Evolutionary conservation across 768 basidiomycete genomes (phyloP), one percentile per base, ranked within the genome.

Genomic region (Cystofilobasidium ferigula): DNA sequence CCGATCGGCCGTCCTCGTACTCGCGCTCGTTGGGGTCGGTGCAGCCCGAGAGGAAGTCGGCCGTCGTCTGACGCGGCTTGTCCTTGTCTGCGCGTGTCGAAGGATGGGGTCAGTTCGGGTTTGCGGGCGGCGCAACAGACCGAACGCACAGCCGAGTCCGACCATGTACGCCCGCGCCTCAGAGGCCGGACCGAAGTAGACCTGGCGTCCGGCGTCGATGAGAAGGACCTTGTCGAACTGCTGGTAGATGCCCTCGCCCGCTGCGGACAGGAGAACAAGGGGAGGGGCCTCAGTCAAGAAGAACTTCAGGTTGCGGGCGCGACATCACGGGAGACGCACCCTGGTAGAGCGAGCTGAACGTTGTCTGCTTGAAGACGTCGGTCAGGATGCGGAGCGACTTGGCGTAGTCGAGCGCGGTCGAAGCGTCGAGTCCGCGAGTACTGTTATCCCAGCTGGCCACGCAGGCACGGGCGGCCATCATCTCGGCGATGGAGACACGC

Each of bases 401-500:
- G 63, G 82, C 83, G 70, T 88, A 93, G 72, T 94, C 91, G 57
- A 91, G 79, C 1, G 90, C 90, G 9, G 90, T 93, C 2, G 88
- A 88, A 0, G 89, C 88, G 59, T 76, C 75, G 45, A 76, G 72
- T 71, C 76, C 72, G 57, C 86, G 80, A 3, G 88, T 90, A 85
- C 48, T 53, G 48, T 57, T 57, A 35, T 36, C 34, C 57, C 35
- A 57, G 20, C 75, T 72, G 36, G 70, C 72, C 61, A 78, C 70
- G 42, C 72, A 71, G 38, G 75, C 75, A 28, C 71, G 72, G 36
- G 72, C 69, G 56, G 72, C 74, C 69, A 76, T 75, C 72, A 76
- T 75, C 69, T 80, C 79, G 22, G 77, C 77, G 63, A 79, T 79
- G 18, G 77, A 77, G 42, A 79, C 78, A 53, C 79, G 76, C 73